Evolutionary conservation across 805 yeast species (phyloP), one percentile per base, ranked within the genome.

Genomic region (Kluyveromyces dobzhanskii): DNA sequence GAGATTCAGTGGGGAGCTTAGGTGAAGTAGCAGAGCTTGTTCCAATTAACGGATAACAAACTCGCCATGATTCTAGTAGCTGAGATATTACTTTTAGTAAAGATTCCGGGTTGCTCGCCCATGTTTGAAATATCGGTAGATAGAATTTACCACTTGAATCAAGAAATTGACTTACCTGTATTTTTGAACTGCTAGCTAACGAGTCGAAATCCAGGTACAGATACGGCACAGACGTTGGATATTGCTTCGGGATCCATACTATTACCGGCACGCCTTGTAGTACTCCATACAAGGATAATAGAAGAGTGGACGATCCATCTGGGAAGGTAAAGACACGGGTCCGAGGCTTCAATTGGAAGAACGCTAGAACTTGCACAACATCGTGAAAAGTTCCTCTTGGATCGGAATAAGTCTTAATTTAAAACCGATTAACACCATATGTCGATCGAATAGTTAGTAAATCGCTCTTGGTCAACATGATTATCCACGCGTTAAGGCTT

Each of bases 161-260:
- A 3, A 85, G 73, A 48, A 73, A 67, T 46, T 76, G 78, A 18
- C 81, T 80, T 0, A 87, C 81, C 30, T 66, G 66, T 13, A 80
- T 55, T 26, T 66, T 54, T 61, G 67, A 66, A 11, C 53, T 55
- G 17, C 59, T 52, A 26, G 62, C 64, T n/a, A 76, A 69, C 2
- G 80, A 77, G 26, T 49, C 58, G 9, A 56, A 30, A 16, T 71
- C 67, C 9, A 87, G 73, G 51, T 67, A 82, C 0, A 76, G 70
- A n/a, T 76, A 49, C 0, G 97, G 97, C 1, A 80, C 69, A 3
- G 62, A 65, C n/a, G 51, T 48, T 0, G 96, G 95, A 47, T 83
- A 87, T 17, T 67, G 65, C 19, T 70, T 68, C 0, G 95, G 94
- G 4, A 88, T 51, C 94, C 95, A 86, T 4, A 87, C 57, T 39